Percentiles rank a stretch among this genome's conserved stretches.
phyloP scores from a whole-genome alignment of 2,329 filamentous ascomycete species.

The Pseudogymnoascus sp. region DNA sequence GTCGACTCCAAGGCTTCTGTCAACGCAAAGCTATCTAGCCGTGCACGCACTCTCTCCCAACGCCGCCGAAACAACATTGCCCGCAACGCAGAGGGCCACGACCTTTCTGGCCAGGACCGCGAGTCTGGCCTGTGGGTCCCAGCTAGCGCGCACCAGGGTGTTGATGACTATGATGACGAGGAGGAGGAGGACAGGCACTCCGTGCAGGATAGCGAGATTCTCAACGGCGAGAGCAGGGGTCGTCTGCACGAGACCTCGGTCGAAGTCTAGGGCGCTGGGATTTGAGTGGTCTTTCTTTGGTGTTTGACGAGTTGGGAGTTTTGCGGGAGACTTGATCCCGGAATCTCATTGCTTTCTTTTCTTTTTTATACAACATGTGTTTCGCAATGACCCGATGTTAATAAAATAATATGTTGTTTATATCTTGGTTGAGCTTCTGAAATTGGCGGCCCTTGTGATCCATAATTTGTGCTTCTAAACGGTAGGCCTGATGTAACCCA shows the following conservation, averaged over 20 bases:
- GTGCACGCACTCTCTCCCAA: constrained; percentile 79
- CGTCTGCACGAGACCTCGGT: constrained; percentile 44
- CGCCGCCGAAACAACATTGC: constrained; percentile 68
- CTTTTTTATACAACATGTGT: constrained; percentile 6
- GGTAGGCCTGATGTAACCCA: not conserved
- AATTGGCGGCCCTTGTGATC: not conserved
- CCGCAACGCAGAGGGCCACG: constrained; percentile 62
- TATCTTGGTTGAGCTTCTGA: not conserved
- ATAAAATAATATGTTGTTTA: constrained; percentile 9
- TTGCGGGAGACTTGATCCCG: not conserved
- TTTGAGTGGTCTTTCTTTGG: constrained; percentile 8
- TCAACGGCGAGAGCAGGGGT: constrained; percentile 50
- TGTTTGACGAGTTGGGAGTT: constrained; percentile 10
- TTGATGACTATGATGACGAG: constrained; percentile 53
- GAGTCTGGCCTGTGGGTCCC: constrained; percentile 77
- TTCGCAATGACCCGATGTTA: constrained; percentile 7
- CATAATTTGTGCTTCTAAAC: not conserved
- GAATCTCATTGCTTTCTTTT: constrained; percentile 6
- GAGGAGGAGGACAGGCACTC: constrained; percentile 53
- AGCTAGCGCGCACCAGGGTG: constrained; percentile 54
- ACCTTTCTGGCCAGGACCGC: constrained; percentile 71
- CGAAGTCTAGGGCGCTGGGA: constrained; percentile 21
- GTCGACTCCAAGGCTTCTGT: constrained; percentile 84
- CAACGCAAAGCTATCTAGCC: constrained; percentile 75
- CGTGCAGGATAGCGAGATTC: constrained; percentile 44